Conservation (phyloP, 805 yeast species). For the Candida yuanshanica region DNA sequence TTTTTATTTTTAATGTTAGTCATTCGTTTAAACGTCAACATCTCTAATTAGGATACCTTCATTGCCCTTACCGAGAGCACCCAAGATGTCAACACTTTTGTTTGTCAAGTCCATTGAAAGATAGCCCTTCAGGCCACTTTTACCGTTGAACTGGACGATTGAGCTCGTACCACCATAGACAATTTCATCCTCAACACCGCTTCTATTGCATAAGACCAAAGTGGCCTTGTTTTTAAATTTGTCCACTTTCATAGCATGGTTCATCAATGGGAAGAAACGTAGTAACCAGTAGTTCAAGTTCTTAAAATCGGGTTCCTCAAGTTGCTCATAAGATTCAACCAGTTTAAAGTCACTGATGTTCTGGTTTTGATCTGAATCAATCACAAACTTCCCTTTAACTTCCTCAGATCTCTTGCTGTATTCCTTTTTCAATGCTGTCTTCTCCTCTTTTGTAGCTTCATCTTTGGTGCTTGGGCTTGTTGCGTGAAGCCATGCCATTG, state of each 20-base stretch:
- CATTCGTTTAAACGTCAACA: constrained; percentile 36
- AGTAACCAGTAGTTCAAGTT: constrained; percentile 71
- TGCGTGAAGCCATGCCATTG: constrained; percentile 81
- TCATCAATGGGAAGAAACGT: constrained; percentile 59
- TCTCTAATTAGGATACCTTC: constrained; percentile 65
- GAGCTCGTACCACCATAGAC: constrained; percentile 63
- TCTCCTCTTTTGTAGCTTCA: constrained; percentile 10
- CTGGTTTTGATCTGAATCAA: constrained; percentile 5
- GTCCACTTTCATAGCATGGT: constrained; percentile 22
- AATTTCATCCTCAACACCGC: constrained; percentile 69
- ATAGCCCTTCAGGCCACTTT: constrained; percentile 18
- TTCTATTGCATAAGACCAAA: constrained; percentile 60
- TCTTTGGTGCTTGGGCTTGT: constrained; percentile 35
- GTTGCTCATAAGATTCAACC: constrained; percentile 20
- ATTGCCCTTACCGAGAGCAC: constrained; percentile 53
- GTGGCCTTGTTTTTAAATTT: constrained; percentile 23
- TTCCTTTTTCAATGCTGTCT: constrained; percentile 14
- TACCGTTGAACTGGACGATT: constrained; percentile 49
- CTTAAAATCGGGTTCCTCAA: constrained; percentile 36
- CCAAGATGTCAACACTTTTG: constrained; percentile 47
- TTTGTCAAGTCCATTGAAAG: constrained; percentile 35
- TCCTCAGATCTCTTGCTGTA: constrained; percentile 10
- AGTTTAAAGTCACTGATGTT: constrained; percentile 11
- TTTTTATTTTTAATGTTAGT: too few species aligned
- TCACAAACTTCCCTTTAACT: constrained; percentile 13